Evolutionary conservation across 306 rosid genomes (phyloP), one percentile per base, ranked within the genome.

Genomic region (Macrotyloma uniflorum): DNA sequence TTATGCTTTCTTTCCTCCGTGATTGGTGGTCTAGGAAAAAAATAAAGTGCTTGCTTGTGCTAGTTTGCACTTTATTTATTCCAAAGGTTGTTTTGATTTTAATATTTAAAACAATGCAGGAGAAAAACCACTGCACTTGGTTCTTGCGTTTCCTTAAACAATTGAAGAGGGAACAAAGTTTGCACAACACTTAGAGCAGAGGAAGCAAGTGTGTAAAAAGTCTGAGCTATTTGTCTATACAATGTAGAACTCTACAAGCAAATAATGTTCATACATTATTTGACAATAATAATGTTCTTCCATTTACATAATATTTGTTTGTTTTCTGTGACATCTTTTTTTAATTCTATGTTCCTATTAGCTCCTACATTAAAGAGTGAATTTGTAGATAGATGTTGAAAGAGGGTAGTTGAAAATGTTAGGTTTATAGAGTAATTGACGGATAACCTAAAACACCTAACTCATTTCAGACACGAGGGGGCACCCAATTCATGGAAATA

Each of bases 381-480:
- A 53, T 7, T 50, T 36, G 26, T 51, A 19, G 19, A 47, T 47
- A 3, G 10, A 2, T 24, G 11, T n/a, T n/a, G n/a, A n/a, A 71
- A 72, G 35, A 62, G 11, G 16, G 72, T 45, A 67, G 77, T 75
- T 49, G 72, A 66, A 67, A 58, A 47, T 46, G 70, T 63, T 70
- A 63, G 85, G 82, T 82, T 63, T 30, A n/a, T n/a, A 20, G 13
- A 62, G 62, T 57, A 40, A 82, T 62, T 75, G 78, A 74, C 11
- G 6, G 13, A 1, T 55, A 80, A 74, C 76, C 74, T 54, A 73
- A 73, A 69, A 33, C 36, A 59, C 76, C 69, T 12, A 51, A 77
- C 49, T 16, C 59, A 11, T 19, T 53, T 38, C 22, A 23, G 81
- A 23, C 23, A 11, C 11, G 15, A 54, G 51, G 23, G 42, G 63